Evolutionary conservation across 352 stramenopile species (phyloP).

Genomic region (Globisporangium recalcitrans): DNA sequence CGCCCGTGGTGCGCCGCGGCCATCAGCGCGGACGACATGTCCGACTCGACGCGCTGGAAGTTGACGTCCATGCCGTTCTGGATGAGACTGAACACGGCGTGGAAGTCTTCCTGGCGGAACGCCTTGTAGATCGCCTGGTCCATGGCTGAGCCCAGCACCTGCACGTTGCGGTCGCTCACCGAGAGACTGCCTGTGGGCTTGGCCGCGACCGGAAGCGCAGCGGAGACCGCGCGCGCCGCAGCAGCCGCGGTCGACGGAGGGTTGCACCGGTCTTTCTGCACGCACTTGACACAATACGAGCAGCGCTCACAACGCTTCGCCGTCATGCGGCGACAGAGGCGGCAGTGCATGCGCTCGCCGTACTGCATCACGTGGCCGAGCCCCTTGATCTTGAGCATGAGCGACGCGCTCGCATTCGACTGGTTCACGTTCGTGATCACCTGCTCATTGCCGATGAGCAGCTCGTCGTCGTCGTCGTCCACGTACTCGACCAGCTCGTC

Average conservation of each 20-base stretch:
- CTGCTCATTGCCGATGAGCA: slow-evolving; percentile 38
- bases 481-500: slow-evolving; percentile 59
- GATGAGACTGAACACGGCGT: slow-evolving; percentile 76
- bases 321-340: slow-evolving; percentile 64
- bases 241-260: slow-evolving; percentile 6
- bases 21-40: slow-evolving; percentile 71
- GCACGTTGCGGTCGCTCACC: slow-evolving; percentile 64
- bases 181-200: slow-evolving; percentile 35
- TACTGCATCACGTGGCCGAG: slow-evolving; percentile 77
- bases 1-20: slow-evolving; percentile 74
- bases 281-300: slow-evolving; percentile 66
- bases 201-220: background rate
- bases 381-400: slow-evolving; percentile 66
- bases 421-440: slow-evolving; percentile 80
- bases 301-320: slow-evolving; percentile 71
- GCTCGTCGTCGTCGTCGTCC: slow-evolving; percentile 64
- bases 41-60: slow-evolving; percentile 77
- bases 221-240: background rate
- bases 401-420: slow-evolving; percentile 52
- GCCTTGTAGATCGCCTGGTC: slow-evolving; percentile 78
- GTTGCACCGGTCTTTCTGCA: slow-evolving; percentile 61
- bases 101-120: slow-evolving; percentile 72
- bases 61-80: slow-evolving; percentile 84
- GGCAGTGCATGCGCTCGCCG: slow-evolving; percentile 53
- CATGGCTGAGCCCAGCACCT: slow-evolving; percentile 80